phyloP scores from a whole-genome alignment of 1,284 basidiomycete genomes.

The Agaricales sp. region DNA sequence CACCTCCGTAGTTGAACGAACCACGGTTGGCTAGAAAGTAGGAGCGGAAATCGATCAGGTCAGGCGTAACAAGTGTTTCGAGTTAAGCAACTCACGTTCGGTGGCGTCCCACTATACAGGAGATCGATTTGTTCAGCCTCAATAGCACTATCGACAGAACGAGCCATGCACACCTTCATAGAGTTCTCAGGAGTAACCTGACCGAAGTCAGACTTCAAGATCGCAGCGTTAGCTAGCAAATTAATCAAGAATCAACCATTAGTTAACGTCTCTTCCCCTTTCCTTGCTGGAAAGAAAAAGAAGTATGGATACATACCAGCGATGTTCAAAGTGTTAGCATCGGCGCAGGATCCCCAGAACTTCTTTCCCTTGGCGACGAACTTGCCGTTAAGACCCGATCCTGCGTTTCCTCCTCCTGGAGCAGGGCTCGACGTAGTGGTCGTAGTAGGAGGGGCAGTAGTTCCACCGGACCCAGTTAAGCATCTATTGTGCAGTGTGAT shows the following conservation, averaged over 20 bases:
- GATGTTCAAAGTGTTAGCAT: conserved; percentile 20
- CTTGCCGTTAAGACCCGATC: conserved; percentile 17
- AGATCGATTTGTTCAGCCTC: neutral
- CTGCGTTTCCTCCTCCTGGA: neutral
- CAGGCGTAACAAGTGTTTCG: neutral
- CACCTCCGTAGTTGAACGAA: conserved; percentile 26
- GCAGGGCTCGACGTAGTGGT: conserved; percentile 4
- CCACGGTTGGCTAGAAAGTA: conserved; percentile 19
- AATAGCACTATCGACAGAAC: neutral
- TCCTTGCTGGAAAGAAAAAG: neutral
- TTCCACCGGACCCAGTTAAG: conserved; percentile 13
- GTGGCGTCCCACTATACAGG: conserved; percentile 14
- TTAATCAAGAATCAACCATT: neutral
- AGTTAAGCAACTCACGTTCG: conserved; percentile 10
- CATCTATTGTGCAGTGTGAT: conserved; percentile 13
- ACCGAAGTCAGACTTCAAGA: conserved; percentile 24
- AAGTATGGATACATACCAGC: neutral
- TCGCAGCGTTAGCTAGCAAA: conserved; percentile 17
- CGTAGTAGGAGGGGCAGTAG: conserved; percentile 8
- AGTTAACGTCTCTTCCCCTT: neutral
- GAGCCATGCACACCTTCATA: conserved; percentile 17
- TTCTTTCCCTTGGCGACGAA: conserved; percentile 22
- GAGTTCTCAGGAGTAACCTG: conserved; percentile 26
- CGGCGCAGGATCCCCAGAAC: conserved; percentile 22
- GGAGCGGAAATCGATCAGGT: neutral